Evolutionary conservation across 202 grass and related monocot genomes (phyloP), one percentile per base, ranked within the genome.

Genomic region (Zizania palustris): DNA sequence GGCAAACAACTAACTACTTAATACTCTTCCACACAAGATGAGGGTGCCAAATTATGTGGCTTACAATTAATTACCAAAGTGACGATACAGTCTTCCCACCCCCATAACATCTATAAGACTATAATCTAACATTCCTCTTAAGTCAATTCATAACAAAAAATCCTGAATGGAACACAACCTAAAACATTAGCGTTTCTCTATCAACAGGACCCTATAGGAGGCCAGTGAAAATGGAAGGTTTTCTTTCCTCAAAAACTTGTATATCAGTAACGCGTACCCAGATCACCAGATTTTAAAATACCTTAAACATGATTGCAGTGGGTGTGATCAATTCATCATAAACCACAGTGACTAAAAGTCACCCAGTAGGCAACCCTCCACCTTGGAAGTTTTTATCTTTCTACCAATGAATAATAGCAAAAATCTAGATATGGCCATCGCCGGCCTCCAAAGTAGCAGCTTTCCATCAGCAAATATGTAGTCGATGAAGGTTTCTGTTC

Each of bases 401-500:
- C 21, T 15, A 39, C 36, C 22, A 19, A 41, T 4, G 38, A 14
- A 55, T 42, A 60, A 15, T 1, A 34, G 38, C 15, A 62, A 54
- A 54, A 62, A 45, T 55, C 15, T 77, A 53, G 4, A 36, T 37
- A 63, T 3, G 10, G 4, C 21, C 65, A 35, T 22, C 2, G 22
- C 36, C 0, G 14, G 28, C 38, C 0, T 57, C 11, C 36, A 2
- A 63, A n/a, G 1, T 28, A 77, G 11, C 57, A 63, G 55, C 4
- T 35, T 69, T 71, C 33, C 72, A 9, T 48, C 49, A 44, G 43
- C 57, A 63, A 56, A 63, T 49, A 71, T 37, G 65, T 19, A 66
- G 35, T 38, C 44, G 54, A 7, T 38, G 28, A 13, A 15, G 59
- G 42, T 67, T 51, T 36, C 36, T 55, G 51, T 59, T 62, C 39